These are phyloP conservation scores for Phyllosticta citriasiana DNA, from an alignment of 2,329 filamentous ascomycete species.

Conservation along the genomic window DNA sequence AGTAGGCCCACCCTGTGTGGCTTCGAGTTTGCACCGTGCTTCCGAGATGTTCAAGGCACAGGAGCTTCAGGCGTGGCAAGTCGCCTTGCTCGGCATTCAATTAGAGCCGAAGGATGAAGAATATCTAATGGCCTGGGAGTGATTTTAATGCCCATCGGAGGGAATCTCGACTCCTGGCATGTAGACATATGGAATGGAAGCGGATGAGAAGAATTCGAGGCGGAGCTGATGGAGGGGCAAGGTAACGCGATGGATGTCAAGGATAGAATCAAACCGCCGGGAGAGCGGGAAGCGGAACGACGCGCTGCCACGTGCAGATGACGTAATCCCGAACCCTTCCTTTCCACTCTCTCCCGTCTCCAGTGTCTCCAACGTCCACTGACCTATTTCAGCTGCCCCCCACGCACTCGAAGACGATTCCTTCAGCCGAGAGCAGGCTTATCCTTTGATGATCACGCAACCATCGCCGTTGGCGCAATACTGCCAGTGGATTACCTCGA, in stretches of 20 bases:
- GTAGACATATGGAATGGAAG: neutral
- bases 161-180: neutral
- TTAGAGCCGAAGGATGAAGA: neutral
- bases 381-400: neutral
- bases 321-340: neutral
- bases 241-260: neutral
- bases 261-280: neutral
- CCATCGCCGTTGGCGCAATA: neutral
- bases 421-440: neutral
- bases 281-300: neutral
- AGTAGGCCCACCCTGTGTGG: neutral
- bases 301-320: neutral
- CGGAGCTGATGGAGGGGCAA: neutral
- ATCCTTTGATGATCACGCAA: neutral
- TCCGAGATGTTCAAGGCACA: neutral
- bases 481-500: neutral
- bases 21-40: neutral
- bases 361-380: neutral
- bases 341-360: neutral
- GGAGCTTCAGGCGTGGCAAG: neutral
- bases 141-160: neutral
- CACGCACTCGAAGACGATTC: neutral
- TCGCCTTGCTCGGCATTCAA: neutral
- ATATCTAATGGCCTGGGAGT: neutral
- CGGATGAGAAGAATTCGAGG: neutral